phyloP scores from a whole-genome alignment of 148 eudicot genomes.

The Nepenthes mirabilis region DNA sequence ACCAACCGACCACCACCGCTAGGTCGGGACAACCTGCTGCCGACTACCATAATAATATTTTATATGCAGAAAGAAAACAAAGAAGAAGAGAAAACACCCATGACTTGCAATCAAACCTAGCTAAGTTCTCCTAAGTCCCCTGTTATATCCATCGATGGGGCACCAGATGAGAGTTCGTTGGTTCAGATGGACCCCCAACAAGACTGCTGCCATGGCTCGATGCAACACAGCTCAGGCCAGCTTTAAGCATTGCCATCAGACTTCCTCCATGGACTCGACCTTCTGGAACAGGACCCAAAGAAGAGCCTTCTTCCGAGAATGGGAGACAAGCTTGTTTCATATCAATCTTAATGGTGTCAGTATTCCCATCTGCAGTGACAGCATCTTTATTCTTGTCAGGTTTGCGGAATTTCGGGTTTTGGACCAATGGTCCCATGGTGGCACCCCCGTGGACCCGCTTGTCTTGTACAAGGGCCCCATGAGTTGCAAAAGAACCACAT shows the following conservation, averaged over 20 bases:
- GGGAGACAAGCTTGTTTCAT: slow-evolving; percentile 16
- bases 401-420: slow-evolving; percentile 22
- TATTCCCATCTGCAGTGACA: slow-evolving; percentile 21
- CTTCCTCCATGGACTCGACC: slow-evolving; percentile 96
- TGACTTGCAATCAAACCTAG: too few species aligned
- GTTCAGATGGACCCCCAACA: slow-evolving; percentile 15
- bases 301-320: slow-evolving; percentile 16
- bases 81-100: too few species aligned
- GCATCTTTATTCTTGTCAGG: slow-evolving; percentile 20
- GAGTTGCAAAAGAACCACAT: slow-evolving; percentile 69
- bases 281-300: slow-evolving; percentile 32
- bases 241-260: slow-evolving; percentile 41
- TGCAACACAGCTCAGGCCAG: slow-evolving; percentile 8
- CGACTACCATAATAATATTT: too few species aligned
- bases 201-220: slow-evolving; percentile 17
- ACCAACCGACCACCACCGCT: too few species aligned
- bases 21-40: too few species aligned
- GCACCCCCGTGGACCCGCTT: slow-evolving; percentile 91
- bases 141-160: not conserved
- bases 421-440: slow-evolving; percentile 53
- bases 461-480: slow-evolving; percentile 81
- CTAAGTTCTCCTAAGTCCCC: slow-evolving; percentile 4
- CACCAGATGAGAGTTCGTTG: not conserved
- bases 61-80: too few species aligned
- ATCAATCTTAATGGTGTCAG: slow-evolving; percentile 16